Base-by-base conservation (phyloP, 1,139 yeast species). In the Hansenula sp. region DNA sequence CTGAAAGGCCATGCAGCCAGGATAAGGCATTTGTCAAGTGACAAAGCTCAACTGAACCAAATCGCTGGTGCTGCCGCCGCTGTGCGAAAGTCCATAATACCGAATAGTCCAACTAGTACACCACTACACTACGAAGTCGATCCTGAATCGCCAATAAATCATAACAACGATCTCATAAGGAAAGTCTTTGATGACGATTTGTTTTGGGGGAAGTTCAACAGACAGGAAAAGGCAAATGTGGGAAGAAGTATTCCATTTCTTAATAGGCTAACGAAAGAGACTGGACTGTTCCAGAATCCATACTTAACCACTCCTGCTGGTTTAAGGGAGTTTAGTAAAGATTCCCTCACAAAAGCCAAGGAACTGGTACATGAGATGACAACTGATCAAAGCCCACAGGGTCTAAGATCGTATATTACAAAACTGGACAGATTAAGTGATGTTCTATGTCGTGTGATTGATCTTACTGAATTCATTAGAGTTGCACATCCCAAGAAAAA, bases 381-480 rank as follows among this genome's bases (percentile, higher is more conserved):
- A 12, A 51, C 57, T 6, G 83, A 80, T 40, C 61, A 64, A 19
- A 59, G 72, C 1, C 65, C 63, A 2, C 67, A 69, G 17, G 88
- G 84, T 1, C 64, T 77, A 40, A 57, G 68, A 31, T 63, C 70
- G 13, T 87, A 79, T 48, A 79, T 93, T 43, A 61, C 79, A 42
- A 80, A 81, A 43, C 67, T 93, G 48, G 99, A 93, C 62, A 81
- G 90, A 52, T 68, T 94, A 36, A 86, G 96, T 56, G 99, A 93
- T 61, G 77, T 86, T 18, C 66, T 93, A 36, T 93, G 99, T 61
- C 78, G 96, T 48, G 98, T 89, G 9, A 91, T 93, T 37, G 99
- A 93, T 62, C 78, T 91, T 44, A 94, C 96, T 25, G 99, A 93
- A 54, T 93, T 93, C 64, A 80, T 94, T 25, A 72, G 99, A 43